These are phyloP conservation scores for Skeletonema menzelii DNA, from an alignment of 108 stramenopile species.

Conservation along the genomic window DNA sequence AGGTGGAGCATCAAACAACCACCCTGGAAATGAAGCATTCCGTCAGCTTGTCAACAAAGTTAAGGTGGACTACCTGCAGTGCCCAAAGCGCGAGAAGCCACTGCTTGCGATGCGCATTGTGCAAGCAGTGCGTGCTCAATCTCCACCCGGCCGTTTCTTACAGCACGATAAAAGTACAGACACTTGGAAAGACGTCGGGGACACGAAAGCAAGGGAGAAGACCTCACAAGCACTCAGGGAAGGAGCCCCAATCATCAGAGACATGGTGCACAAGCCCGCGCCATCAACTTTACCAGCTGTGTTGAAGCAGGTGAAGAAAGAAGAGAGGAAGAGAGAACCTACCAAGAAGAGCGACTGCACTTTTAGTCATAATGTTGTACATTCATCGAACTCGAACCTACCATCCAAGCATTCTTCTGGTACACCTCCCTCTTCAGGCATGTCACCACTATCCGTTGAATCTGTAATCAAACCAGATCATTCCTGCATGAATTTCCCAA, in stretches of 20 bases:
- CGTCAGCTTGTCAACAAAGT: constrained; percentile 58
- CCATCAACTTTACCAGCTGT: constrained; percentile 5
- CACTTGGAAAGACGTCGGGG: constrained; percentile 82
- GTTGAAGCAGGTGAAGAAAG: constrained; percentile 34
- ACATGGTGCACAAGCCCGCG: constrained; percentile 14
- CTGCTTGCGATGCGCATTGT: constrained; percentile 77
- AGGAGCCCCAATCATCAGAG: constrained; percentile 76
- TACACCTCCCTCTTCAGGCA: not conserved
- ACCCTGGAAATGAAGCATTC: constrained; percentile 69
- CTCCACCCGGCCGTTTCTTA: constrained; percentile 87
- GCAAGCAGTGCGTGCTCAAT: constrained; percentile 77
- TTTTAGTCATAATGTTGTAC: not conserved
- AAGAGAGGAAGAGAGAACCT: constrained; percentile 6
- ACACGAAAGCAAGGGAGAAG: constrained; percentile 74
- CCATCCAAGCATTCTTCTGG: not conserved
- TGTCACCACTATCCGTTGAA: not conserved
- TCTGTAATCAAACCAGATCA: not conserved
- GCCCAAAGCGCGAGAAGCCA: constrained; percentile 82
- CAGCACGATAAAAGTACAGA: constrained; percentile 69
- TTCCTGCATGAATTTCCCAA: not conserved
- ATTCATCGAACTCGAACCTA: not conserved
- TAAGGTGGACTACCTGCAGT: constrained; percentile 59
- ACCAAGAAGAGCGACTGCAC: constrained; percentile 9
- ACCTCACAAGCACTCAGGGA: constrained; percentile 84
- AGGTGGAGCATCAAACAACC: constrained; percentile 68